phyloP scores from a whole-genome alignment of 1,284 basidiomycete species.

The Trichosporon ovoides region DNA sequence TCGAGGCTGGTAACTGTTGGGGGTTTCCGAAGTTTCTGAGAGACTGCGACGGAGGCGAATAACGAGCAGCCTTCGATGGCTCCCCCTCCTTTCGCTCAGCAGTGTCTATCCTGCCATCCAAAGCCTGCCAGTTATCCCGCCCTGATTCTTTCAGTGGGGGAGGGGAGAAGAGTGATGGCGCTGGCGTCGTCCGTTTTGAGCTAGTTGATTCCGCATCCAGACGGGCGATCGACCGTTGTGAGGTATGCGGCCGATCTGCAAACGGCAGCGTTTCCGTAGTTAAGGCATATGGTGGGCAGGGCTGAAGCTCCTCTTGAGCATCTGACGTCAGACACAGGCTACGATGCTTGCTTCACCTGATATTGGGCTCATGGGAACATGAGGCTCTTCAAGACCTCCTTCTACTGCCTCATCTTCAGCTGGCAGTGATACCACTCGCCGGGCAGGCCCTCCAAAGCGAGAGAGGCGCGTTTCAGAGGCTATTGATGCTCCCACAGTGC shows the following conservation, averaged over 20 bases:
- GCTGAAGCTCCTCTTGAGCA: not conserved
- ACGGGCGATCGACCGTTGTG: not conserved
- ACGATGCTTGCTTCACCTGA: not conserved
- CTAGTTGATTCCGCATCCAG: not conserved
- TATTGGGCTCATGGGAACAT: not conserved
- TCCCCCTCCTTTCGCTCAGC: not conserved
- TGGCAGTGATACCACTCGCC: slow-evolving; percentile 30
- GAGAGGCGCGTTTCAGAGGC: slow-evolving; percentile 34
- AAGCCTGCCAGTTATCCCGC: not conserved
- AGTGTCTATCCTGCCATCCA: not conserved
- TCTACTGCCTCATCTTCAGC: no score
- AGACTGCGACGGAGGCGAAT: no score
- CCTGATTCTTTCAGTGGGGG: not conserved
- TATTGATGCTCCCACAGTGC: slow-evolving; percentile 23
- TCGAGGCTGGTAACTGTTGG: no score
- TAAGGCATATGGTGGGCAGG: no score
- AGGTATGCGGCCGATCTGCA: not conserved
- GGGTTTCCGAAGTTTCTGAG: no score
- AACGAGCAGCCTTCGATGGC: not conserved
- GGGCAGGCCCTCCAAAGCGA: slow-evolving; percentile 42
- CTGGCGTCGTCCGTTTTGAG: no score
- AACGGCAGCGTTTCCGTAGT: not conserved
- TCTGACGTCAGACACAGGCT: not conserved
- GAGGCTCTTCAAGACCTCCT: slow-evolving; percentile 19
- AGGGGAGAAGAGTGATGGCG: not conserved